phyloP scores from a whole-genome alignment of 495 filamentous ascomycete genomes.

The Physcia stellaris region DNA sequence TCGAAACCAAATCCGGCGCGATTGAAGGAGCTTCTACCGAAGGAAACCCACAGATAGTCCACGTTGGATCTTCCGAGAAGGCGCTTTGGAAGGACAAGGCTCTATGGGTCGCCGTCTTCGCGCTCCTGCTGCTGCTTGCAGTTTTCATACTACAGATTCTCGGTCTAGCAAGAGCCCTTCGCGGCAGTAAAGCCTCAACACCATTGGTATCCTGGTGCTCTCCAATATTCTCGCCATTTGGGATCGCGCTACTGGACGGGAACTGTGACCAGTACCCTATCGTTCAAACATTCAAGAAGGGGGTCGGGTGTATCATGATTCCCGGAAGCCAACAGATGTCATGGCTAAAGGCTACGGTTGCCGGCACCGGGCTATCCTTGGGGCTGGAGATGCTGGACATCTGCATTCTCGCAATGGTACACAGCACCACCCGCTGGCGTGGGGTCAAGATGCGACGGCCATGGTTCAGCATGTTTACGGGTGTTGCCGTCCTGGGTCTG shows the following conservation, averaged over 20 bases:
- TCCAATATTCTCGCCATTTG: slow-evolving; percentile 13
- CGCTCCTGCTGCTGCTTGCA: too few relatives aligned
- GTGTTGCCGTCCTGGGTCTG: slow-evolving; percentile 4
- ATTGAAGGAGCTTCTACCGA: too few relatives aligned
- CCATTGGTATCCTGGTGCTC: slow-evolving; percentile 9
- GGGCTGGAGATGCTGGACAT: slow-evolving; percentile 6
- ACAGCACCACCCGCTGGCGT: slow-evolving; percentile 1
- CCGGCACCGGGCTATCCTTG: slow-evolving; percentile 1
- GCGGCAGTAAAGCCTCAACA: too few relatives aligned
- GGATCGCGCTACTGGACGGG: slow-evolving; percentile 9
- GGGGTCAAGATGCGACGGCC: slow-evolving; percentile 12
- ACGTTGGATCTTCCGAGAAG: too few relatives aligned
- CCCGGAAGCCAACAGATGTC: slow-evolving; percentile 6
- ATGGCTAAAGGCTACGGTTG: slow-evolving; percentile 10
- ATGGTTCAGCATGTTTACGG: slow-evolving; percentile 12
- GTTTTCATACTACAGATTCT: too few relatives aligned
- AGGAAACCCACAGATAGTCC: too few relatives aligned
- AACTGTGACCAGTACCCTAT: slow-evolving; percentile 11
- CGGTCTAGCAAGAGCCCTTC: too few relatives aligned
- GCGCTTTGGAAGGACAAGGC: too few relatives aligned
- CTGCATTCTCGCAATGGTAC: slow-evolving; percentile 3
- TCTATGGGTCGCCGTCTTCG: too few relatives aligned
- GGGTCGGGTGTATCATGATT: slow-evolving; percentile 12
- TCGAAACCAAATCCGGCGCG: too few relatives aligned
- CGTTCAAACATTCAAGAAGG: slow-evolving; percentile 6